These are phyloP conservation scores for Stevia rebaudiana DNA, from an alignment of 140 eudicot genomes.

Conservation along the genomic window DNA sequence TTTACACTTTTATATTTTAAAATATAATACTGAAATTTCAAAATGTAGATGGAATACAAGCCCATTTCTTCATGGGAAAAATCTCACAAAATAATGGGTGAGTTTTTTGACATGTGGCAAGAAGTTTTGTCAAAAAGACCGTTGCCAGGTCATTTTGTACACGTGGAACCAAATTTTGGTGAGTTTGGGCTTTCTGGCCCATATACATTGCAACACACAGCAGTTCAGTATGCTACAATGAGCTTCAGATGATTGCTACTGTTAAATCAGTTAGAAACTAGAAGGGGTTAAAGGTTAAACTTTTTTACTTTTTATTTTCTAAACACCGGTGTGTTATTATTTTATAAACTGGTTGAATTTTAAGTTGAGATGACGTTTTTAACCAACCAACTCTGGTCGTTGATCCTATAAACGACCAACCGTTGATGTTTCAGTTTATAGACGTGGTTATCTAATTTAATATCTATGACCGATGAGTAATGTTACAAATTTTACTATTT, in stretches of 20 bases:
- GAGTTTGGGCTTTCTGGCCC: constrained; percentile 75
- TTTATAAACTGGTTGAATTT: no score
- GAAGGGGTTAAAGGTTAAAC: not conserved
- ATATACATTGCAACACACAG: constrained; percentile 72
- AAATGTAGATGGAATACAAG: constrained; percentile 89
- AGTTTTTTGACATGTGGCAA: constrained; percentile 73
- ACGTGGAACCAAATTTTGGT: constrained; percentile 62
- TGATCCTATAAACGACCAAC: no score
- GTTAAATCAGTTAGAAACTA: constrained; percentile 70
- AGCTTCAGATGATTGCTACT: constrained; percentile 77
- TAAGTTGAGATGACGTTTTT: no score
- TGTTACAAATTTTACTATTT: no score
- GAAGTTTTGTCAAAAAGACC: constrained; percentile 71
- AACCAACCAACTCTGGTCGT: no score
- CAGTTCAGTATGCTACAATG: constrained; percentile 76
- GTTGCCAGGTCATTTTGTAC: constrained; percentile 86
- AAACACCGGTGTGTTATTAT: not conserved
- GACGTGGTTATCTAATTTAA: no score
- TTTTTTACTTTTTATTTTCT: no score
- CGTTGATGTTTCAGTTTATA: no score
- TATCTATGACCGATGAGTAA: no score
- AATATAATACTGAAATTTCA: no score
- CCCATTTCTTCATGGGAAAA: constrained; percentile 87
- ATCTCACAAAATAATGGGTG: constrained; percentile 69
- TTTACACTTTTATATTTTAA: no score